phyloP scores from a whole-genome alignment of 2,329 filamentous ascomycete species.

The Sporothrix schenckii region DNA sequence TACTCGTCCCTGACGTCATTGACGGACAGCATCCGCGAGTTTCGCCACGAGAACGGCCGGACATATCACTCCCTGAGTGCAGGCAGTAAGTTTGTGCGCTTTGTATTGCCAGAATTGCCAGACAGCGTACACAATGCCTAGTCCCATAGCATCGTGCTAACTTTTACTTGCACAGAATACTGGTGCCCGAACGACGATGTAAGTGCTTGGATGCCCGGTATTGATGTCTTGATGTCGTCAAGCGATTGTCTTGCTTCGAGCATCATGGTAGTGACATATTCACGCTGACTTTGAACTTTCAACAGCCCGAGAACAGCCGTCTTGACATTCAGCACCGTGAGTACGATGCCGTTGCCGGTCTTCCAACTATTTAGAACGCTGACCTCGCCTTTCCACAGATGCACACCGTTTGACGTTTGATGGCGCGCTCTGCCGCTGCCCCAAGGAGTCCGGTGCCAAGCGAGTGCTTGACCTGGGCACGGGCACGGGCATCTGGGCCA shows the following conservation, averaged over 20 bases:
- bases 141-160: background rate
- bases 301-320: slow-evolving; percentile 33
- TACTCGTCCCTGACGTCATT: slow-evolving; percentile 29
- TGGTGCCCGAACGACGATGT: slow-evolving; percentile 35
- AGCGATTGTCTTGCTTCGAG: background rate
- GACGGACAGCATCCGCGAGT: slow-evolving; percentile 34
- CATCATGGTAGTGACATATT: no score
- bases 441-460: slow-evolving; percentile 33
- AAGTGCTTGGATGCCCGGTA: background rate
- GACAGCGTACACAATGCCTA: no score
- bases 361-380: background rate
- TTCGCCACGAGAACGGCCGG: slow-evolving; percentile 33
- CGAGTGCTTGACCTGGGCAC: slow-evolving; percentile 37
- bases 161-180: slow-evolving; percentile 26
- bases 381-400: slow-evolving; percentile 2
- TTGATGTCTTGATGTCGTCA: background rate
- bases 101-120: background rate
- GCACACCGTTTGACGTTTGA: slow-evolving; percentile 34
- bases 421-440: slow-evolving; percentile 33
- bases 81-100: slow-evolving; percentile 27
- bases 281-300: background rate
- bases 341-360: background rate
- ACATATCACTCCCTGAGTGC: slow-evolving; percentile 34
- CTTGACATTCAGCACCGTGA: slow-evolving; percentile 34
- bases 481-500: slow-evolving; percentile 37